Evolutionary conservation across 2,329 filamentous ascomycete species (phyloP), one percentile per base, ranked within the genome.

Genomic region (Fusarium hostae): DNA sequence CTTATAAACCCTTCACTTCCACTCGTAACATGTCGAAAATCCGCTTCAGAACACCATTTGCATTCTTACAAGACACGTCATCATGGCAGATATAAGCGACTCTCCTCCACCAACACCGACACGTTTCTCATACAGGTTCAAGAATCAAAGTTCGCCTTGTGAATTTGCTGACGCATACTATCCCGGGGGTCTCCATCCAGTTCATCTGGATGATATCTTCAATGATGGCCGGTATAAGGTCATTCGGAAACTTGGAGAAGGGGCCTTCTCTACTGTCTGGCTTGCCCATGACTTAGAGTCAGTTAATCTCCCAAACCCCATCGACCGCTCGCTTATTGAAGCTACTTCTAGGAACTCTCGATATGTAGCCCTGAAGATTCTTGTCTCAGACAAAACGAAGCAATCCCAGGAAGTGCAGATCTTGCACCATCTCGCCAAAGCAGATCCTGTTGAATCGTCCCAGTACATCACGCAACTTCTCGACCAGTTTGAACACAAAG

Each of bases 191-290:
- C 84, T 80, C 48, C 83, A 86, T 70, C 83, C 84, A 4, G 78
- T 84, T 11, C 68, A 70, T 3, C 75, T 86, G 3, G 83, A 81
- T 8, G 82, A 86, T 55, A 56, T 72, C 1, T 84, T 86, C 63
- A 78, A 57, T 4, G 62, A 80, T 61, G 80, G 77, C 26, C 80
- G 81, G 39, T 87, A 86, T 63, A 79, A 79, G 57, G 73, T 85
- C 30, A 72, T 83, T 35, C 78, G 83, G 34, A 86, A 86, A 70
- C 76, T 86, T 35, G 84, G 84, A 40, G 82, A 78, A 34, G 84
- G 85, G 12, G 79, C 78, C 6, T 84, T 75, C 68, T 84, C 83
- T 2, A 86, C 82, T 0, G 83, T 86, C 28, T 86, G 84, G 85
- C 79, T 86, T 28, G 84, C 81, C 11, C 74, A 59, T 40, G 80